These are phyloP conservation scores for Neonectria neomacrospora DNA, from an alignment of 2,329 filamentous ascomycete genomes.

Conservation along the genomic window DNA sequence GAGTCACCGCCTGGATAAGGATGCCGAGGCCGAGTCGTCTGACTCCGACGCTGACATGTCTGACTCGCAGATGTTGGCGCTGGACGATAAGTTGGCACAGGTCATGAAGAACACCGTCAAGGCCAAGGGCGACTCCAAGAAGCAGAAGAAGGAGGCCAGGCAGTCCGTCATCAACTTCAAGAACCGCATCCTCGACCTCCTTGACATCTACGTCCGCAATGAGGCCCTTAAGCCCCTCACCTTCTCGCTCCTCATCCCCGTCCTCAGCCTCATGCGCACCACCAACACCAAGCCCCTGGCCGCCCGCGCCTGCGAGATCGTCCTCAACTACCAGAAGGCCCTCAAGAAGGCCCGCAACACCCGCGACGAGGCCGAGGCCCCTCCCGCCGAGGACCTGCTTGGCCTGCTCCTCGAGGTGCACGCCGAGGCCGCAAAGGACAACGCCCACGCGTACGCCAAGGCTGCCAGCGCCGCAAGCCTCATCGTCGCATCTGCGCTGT, in stretches of 20 bases:
- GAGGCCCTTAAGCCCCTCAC: slow-evolving; percentile 75
- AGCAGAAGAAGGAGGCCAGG: slow-evolving; percentile 87
- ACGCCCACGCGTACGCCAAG: slow-evolving; percentile 76
- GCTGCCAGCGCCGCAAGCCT: slow-evolving; percentile 80
- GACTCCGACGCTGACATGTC: slow-evolving; percentile 86
- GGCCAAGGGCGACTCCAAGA: slow-evolving; percentile 73
- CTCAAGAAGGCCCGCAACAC: slow-evolving; percentile 65
- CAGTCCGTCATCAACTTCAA: slow-evolving; percentile 95
- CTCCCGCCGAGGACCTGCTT: slow-evolving; percentile 62
- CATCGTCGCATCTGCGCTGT: slow-evolving; percentile 71
- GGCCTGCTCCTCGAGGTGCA: slow-evolving; percentile 75
- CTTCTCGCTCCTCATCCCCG: slow-evolving; percentile 77
- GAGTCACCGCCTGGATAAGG: slow-evolving; percentile 72
- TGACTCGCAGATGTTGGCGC: slow-evolving; percentile 92
- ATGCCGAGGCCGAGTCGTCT: slow-evolving; percentile 64
- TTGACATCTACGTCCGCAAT: slow-evolving; percentile 85
- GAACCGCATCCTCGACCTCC: slow-evolving; percentile 87
- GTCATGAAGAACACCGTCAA: slow-evolving; percentile 85
- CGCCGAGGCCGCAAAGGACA: slow-evolving; percentile 69
- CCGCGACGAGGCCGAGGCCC: slow-evolving; percentile 51
- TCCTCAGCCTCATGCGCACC: slow-evolving; percentile 80
- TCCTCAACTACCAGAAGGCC: slow-evolving; percentile 77
- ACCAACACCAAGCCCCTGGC: slow-evolving; percentile 81
- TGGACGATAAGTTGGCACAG: slow-evolving; percentile 84
- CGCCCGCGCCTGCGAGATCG: slow-evolving; percentile 76